Conservation (phyloP, 2,329 filamentous ascomycete genomes). For the Huntiella savannae region DNA sequence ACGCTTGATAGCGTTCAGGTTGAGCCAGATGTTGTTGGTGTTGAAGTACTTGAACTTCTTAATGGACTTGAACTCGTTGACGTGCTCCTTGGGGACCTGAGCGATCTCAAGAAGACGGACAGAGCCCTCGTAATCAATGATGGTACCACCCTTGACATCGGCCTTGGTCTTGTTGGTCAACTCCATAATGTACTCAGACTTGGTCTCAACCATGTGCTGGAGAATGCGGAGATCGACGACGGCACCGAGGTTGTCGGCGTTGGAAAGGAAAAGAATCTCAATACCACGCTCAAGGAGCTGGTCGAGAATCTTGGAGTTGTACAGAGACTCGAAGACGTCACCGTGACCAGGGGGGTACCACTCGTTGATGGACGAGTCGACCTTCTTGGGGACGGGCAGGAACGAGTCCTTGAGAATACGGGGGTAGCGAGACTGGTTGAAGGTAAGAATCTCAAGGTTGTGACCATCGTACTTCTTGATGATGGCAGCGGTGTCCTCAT, state of each 20-base stretch:
- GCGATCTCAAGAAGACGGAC: slow-evolving; percentile 96
- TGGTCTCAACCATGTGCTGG: slow-evolving; percentile 97
- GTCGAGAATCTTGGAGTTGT: slow-evolving; percentile 97
- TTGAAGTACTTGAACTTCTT: slow-evolving; percentile 99
- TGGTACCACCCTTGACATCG: slow-evolving; percentile 99
- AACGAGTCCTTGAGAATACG: slow-evolving; percentile 97
- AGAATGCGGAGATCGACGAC: slow-evolving; percentile 96
- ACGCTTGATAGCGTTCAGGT: slow-evolving; percentile 91
- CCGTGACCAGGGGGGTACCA: slow-evolving; percentile 99
- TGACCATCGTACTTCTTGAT: slow-evolving; percentile 99
- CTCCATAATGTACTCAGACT: slow-evolving; percentile 99
- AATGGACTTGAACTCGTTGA: slow-evolving; percentile 99
- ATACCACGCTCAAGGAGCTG: slow-evolving; percentile 89
- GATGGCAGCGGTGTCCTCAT: slow-evolving; percentile 92
- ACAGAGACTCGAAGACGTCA: slow-evolving; percentile 98
- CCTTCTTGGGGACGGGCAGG: slow-evolving; percentile 81
- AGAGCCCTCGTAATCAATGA: slow-evolving; percentile 96
- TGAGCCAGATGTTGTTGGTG: slow-evolving; percentile 99
- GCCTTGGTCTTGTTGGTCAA: slow-evolving; percentile 99
- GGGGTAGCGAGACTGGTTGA: slow-evolving; percentile 98
- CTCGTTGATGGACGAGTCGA: slow-evolving; percentile 73
- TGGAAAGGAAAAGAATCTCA: slow-evolving; percentile 96
- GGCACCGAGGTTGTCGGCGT: slow-evolving; percentile 94
- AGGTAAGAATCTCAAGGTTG: slow-evolving; percentile 98
- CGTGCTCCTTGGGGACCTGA: slow-evolving; percentile 98